A percentile compares a stretch with the other conserved stretches of the same genome.
phyloP scores from a whole-genome alignment of 768 basidiomycete genomes.

The Kwoniella sp. region DNA sequence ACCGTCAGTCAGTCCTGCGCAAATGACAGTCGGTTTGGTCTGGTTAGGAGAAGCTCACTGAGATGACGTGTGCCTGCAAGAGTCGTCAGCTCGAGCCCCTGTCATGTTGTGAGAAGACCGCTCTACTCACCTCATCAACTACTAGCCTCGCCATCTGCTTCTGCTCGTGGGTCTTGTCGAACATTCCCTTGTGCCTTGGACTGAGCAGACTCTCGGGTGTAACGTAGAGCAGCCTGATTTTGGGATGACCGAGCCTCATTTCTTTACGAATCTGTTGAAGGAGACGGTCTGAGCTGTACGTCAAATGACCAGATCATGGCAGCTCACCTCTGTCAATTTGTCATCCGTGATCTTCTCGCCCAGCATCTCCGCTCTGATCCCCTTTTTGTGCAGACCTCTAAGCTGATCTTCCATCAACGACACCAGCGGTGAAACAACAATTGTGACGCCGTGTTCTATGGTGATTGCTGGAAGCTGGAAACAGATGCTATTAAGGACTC shows the following conservation, averaged over 20 bases:
- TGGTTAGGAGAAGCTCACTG: slow-evolving; percentile 31
- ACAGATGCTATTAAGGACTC: slow-evolving; percentile 47
- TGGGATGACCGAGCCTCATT: slow-evolving; percentile 50
- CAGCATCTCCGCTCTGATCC: slow-evolving; percentile 47
- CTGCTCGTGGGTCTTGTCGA: slow-evolving; percentile 44
- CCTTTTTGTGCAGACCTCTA: slow-evolving; percentile 33
- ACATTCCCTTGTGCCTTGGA: slow-evolving; percentile 25
- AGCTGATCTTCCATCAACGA: slow-evolving; percentile 56
- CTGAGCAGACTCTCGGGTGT: slow-evolving; percentile 53
- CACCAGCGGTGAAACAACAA: slow-evolving; percentile 54
- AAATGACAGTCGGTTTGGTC: background rate
- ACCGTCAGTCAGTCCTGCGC: background rate
- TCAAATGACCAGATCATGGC: no score
- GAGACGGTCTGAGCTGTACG: no score
- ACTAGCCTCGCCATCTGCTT: slow-evolving; percentile 54
- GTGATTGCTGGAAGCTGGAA: slow-evolving; percentile 55
- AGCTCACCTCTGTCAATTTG: slow-evolving; percentile 33
- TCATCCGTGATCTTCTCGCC: slow-evolving; percentile 35
- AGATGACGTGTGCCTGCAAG: slow-evolving; percentile 55
- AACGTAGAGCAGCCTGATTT: slow-evolving; percentile 50
- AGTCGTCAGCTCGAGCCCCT: slow-evolving; percentile 1
- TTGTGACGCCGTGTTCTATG: slow-evolving; percentile 49
- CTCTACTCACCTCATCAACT: slow-evolving; percentile 55
- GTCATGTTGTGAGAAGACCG: background rate
- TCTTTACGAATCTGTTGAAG: slow-evolving; percentile 42